Evolutionary conservation across 106 monocot genomes (phyloP), one percentile per base, ranked within the genome.

Genomic region (Dioscorea alata): DNA sequence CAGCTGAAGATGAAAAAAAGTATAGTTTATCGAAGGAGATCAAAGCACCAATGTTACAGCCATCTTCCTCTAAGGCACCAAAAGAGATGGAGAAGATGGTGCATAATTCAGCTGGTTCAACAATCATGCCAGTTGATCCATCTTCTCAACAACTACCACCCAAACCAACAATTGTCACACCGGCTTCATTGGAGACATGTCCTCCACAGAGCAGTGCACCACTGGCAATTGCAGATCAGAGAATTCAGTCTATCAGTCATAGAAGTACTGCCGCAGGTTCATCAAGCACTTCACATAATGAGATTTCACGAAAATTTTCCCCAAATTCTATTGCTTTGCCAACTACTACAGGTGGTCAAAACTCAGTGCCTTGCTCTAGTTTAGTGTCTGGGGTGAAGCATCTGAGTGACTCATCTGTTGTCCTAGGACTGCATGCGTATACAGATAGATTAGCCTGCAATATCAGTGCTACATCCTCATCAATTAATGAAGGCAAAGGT

Each of bases 1-100:
- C 42, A 31, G 20, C 18, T 54, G 0, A 0, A 8, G 15, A 19
- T 65, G 60, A 59, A 62, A 76, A 28, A 62, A 61, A 10, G 67
- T 33, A 12, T 23, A 49, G 15, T 73, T 78, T 62, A 51, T 49
- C 16, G 22, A 68, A 71, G 56, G 54, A 54, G 1, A 54, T 19
- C 54, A 74, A 78, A 49, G 50, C 52, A 28, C 62, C 76, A 50
- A 60, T 58, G 35, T 65, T 23, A 12, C 75, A 75, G 16, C 23
- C 71, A 31, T 76, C 69, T 4, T 66, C 13, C 4, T 54, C 49
- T 18, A 48, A 48, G 16, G 56, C 23, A 19, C 23, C 64, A 19
- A 75, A 66, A 57, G 59, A 49, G 31, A 59, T 33, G 49, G 57
- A 74, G 14, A 73, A 54, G 17, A 35, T 16, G 66, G 53, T n/a